These are phyloP conservation scores for Colletotrichum theobromicola DNA, from an alignment of 2,329 filamentous ascomycete genomes.

Conservation along the genomic window DNA sequence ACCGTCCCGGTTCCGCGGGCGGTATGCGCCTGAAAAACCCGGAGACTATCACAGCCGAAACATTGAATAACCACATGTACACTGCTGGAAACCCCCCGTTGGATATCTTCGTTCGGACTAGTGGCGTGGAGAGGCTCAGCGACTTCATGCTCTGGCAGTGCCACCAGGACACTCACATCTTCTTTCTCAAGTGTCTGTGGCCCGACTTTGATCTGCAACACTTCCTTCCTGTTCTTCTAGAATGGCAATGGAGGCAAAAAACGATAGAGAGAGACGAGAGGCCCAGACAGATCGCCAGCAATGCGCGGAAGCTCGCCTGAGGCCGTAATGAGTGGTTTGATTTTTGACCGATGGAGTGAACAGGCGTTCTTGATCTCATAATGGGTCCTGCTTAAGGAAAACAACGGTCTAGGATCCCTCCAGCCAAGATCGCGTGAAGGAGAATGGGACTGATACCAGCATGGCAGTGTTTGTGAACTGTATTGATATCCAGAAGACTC, in stretches of 20 bases:
- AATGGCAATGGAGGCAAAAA: conserved; percentile 80
- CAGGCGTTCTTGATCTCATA: background rate
- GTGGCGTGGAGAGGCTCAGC: conserved; percentile 88
- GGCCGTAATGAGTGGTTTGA: background rate
- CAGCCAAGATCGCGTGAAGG: background rate
- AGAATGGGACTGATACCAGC: conserved; percentile 11
- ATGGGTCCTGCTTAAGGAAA: background rate
- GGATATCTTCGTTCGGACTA: conserved; percentile 90
- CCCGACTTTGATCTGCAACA: conserved; percentile 95
- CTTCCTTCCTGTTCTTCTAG: conserved; percentile 88
- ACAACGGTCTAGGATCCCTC: background rate
- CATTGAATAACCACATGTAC: conserved; percentile 85
- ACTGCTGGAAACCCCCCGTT: conserved; percentile 85
- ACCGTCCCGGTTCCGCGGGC: conserved; percentile 4
- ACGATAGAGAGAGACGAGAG: conserved; percentile 57
- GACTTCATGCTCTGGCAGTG: conserved; percentile 99
- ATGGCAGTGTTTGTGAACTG: background rate
- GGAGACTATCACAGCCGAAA: conserved; percentile 85
- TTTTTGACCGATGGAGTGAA: background rate
- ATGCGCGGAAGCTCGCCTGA: conserved; percentile 13
- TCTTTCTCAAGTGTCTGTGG: conserved; percentile 92
- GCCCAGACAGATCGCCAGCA: conserved; percentile 36
- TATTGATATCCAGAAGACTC: conserved; percentile 15
- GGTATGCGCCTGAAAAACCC: conserved; percentile 59
- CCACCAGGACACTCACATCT: conserved; percentile 89